A percentile compares a stretch with the other conserved stretches of the same genome.
These are phyloP conservation scores for Theobroma grandiflorum DNA, from an alignment of 441 rosid species.

Conservation along the genomic window DNA sequence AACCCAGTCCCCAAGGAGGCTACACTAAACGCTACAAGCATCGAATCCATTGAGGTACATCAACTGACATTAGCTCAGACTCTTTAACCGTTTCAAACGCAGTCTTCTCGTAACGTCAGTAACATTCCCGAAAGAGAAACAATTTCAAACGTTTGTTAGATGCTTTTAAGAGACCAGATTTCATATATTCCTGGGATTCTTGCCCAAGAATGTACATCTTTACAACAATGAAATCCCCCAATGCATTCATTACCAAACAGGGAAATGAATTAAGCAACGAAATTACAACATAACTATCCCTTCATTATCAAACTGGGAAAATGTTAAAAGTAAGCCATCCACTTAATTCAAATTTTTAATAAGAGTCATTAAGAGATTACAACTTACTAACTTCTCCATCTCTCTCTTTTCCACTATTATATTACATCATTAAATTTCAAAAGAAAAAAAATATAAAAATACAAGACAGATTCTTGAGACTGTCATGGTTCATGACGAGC, in stretches of 20 bases:
- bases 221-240: neutral
- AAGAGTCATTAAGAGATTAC: slow-evolving; percentile 28
- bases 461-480: slow-evolving; percentile 13
- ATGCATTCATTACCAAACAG: neutral
- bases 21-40: too few relatives aligned
- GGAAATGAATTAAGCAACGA: neutral
- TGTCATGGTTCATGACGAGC: neutral
- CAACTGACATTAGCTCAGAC: too few relatives aligned
- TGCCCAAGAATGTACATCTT: neutral
- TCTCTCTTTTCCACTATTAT: slow-evolving; percentile 21
- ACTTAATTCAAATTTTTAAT: slow-evolving; percentile 5
- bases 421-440: slow-evolving; percentile 20
- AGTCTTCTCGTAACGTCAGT: too few relatives aligned
- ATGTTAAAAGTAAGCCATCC: neutral
- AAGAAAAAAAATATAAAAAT: neutral
- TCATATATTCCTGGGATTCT: neutral
- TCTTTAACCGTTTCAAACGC: too few relatives aligned
- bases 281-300: neutral
- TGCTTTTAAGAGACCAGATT: too few relatives aligned
- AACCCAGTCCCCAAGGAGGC: too few relatives aligned
- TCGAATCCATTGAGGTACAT: too few relatives aligned
- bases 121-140: too few relatives aligned
- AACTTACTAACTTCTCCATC: slow-evolving; percentile 19
- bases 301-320: neutral
- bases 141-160: too few relatives aligned